A percentile compares a stretch with the other conserved stretches of the same genome.
Conservation (phyloP, 306 rosid species). For the Hippophae tibetana region DNA sequence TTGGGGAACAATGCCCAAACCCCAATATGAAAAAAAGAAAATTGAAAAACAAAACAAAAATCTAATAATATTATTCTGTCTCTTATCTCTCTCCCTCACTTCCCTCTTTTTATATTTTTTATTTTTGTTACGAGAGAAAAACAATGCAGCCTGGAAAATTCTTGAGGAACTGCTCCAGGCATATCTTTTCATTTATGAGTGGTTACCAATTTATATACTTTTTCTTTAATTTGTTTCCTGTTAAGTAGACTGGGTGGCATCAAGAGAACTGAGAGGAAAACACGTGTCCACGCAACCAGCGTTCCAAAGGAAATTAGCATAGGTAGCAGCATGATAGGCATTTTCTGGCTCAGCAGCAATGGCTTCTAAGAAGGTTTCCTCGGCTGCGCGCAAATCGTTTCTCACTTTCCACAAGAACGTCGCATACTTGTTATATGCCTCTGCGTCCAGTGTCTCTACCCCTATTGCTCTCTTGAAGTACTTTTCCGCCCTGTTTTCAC, state of each 20-base stretch:
- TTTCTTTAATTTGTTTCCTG: too few relatives aligned
- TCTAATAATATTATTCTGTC: too few relatives aligned
- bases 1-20: too few relatives aligned
- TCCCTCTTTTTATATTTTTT: too few relatives aligned
- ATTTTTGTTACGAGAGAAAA: too few relatives aligned
- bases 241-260: slow-evolving; percentile 28
- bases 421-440: slow-evolving; percentile 71
- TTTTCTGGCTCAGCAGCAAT: slow-evolving; percentile 67
- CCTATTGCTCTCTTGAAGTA: slow-evolving; percentile 63
- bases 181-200: too few relatives aligned
- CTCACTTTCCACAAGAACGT: slow-evolving; percentile 65
- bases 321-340: slow-evolving; percentile 62
- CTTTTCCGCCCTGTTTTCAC: slow-evolving; percentile 65
- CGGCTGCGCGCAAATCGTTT: slow-evolving; percentile 83
- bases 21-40: too few relatives aligned
- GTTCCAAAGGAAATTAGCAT: slow-evolving; percentile 92
- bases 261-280: slow-evolving; percentile 52
- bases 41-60: too few relatives aligned
- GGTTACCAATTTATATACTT: too few relatives aligned
- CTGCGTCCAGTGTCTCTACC: slow-evolving; percentile 66
- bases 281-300: slow-evolving; percentile 91
- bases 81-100: too few relatives aligned
- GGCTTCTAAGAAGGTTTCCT: slow-evolving; percentile 75
- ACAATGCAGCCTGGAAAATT: too few relatives aligned
- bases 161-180: too few relatives aligned